Conservation (phyloP, 352 stramenopile genomes). For the Peronospora belbahrii region DNA sequence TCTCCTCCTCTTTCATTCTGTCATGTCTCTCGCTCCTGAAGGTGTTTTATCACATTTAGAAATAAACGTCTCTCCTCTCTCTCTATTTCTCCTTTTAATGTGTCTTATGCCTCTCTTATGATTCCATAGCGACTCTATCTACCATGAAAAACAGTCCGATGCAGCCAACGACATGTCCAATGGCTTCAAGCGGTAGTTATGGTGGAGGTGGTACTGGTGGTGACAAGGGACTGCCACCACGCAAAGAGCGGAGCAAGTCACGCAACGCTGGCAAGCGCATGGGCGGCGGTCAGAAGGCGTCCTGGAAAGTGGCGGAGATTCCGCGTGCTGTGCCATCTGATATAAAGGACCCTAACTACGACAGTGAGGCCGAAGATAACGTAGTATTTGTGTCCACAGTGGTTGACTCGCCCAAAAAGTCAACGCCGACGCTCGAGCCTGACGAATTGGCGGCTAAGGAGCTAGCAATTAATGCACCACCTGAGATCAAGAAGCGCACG, state of each 20-base stretch:
- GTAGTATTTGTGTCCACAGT: constrained; percentile 76
- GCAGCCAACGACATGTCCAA: constrained; percentile 2
- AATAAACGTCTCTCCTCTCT: not conserved
- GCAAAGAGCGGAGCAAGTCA: constrained; percentile 82
- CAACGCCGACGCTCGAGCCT: constrained; percentile 45
- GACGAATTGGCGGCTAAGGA: constrained; percentile 71
- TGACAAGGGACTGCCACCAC: constrained; percentile 49
- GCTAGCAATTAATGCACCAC: constrained; percentile 58
- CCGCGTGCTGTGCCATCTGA: constrained; percentile 59
- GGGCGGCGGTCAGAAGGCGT: constrained; percentile 79
- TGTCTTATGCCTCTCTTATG: not conserved
- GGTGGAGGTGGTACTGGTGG: constrained; percentile 28
- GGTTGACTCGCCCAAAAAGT: constrained; percentile 33
- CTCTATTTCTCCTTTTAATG: not conserved
- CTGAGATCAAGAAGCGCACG: constrained; percentile 87
- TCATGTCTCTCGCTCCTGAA: constrained; percentile 28
- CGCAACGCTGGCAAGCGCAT: constrained; percentile 81
- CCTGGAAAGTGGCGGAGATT: constrained; percentile 80
- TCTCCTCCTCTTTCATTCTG: not conserved
- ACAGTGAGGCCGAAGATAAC: constrained; percentile 88
- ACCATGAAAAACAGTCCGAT: constrained; percentile 17
- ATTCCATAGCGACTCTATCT: constrained; percentile 9
- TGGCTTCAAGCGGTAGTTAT: constrained; percentile 10
- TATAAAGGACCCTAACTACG: constrained; percentile 90
- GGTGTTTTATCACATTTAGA: constrained; percentile 6